Evolutionary conservation across 345 rosid genomes (phyloP), one percentile per base, ranked within the genome.

Genomic region (Melaleuca quinquenervia): DNA sequence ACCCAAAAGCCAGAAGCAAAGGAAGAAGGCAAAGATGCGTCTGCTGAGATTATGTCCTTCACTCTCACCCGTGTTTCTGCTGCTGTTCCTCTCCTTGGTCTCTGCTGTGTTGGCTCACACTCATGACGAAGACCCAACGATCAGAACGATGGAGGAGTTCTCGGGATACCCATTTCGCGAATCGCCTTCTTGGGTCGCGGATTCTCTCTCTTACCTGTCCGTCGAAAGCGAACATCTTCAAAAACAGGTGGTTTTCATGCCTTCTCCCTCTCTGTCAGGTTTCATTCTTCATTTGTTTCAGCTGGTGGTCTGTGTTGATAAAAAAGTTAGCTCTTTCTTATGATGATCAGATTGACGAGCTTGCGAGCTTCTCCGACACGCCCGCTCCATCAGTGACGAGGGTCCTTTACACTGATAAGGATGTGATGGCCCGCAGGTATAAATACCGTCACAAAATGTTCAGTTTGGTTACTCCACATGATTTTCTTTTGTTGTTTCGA

Each of bases 381-480:
- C 95, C 97, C 85, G 92, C 96, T 55, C 98, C 99, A 76, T 92
- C 98, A 16, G 98, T 97, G 29, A 97, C 99, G 2, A 92, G 98
- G 92, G 87, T 97, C 85, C 93, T 97, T 45, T 97, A 96, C 91
- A 85, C 95, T 70, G 94, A 94, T 22, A 93, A 93, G 88, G 99
- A 97, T 88, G 94, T 97, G 32, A 89, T 88, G 87, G 98, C 96
- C 5, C 96, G 99, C 85, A 87, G 99, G 99, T 96, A 45, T 52
- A 26, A 24, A 16, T n/a, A 32, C 48, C 13, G 45, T 64, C n/a
- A 52, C n/a, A 64, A 27, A 41, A n/a, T 48, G 48, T 29, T 48
- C 52, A 15, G 12, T 48, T 62, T 16, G 44, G 27, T 82, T 45
- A 44, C 52, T 82, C 83, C 12, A n/a, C 51, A 48, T 24, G 1